These are phyloP conservation scores for Paramyrothecium roridum DNA, from an alignment of 2,329 filamentous ascomycete species.

Conservation along the genomic window DNA sequence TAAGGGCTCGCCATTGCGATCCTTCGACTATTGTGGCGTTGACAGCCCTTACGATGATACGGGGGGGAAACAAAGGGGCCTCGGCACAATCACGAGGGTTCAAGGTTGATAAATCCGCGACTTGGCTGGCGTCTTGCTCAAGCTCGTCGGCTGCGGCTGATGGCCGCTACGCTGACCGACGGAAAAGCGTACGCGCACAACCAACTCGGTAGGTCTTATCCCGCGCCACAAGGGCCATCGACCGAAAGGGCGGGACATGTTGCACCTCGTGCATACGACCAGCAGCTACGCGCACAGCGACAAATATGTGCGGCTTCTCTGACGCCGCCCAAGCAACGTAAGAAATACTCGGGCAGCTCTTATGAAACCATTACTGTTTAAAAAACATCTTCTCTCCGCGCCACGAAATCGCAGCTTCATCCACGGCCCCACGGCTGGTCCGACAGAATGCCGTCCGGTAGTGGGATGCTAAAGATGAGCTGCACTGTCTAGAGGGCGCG, in stretches of 20 bases:
- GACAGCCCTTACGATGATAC: no score
- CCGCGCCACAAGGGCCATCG: background rate
- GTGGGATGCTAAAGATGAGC: conserved; percentile 59
- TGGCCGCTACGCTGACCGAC: no score
- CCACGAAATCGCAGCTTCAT: conserved; percentile 59
- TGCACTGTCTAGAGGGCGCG: conserved; percentile 88
- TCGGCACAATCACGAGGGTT: background rate
- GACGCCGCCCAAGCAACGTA: conserved; percentile 36
- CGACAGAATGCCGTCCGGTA: conserved; percentile 67
- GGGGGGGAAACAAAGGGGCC: no score
- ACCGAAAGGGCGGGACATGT: no score
- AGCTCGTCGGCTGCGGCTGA: no score
- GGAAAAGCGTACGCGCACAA: no score
- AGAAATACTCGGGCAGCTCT: conserved; percentile 53
- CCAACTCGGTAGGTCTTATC: background rate
- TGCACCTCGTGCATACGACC: background rate
- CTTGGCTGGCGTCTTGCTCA: background rate
- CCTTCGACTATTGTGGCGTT: no score
- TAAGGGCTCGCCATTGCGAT: no score
- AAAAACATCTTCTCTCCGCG: conserved; percentile 47
- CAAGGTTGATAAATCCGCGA: background rate
- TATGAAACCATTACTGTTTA: conserved; percentile 41
- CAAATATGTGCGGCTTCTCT: conserved; percentile 36
- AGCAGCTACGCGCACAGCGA: background rate
- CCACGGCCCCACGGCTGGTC: conserved; percentile 56